Evolutionary conservation across 2,329 filamentous ascomycete genomes (phyloP).

Genomic region (Onygena corvina): DNA sequence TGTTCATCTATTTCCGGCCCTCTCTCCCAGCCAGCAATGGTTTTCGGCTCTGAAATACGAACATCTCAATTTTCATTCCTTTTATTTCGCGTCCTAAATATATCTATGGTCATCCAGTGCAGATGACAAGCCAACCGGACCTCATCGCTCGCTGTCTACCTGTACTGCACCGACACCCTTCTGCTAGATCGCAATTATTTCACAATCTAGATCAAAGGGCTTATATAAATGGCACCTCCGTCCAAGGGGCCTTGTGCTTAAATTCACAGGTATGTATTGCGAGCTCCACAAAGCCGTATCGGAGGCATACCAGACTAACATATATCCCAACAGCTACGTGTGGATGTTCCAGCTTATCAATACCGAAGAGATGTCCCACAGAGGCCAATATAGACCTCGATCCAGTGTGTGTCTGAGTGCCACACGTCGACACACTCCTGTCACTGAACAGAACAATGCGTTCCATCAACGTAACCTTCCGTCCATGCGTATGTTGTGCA

Average conservation of each 20-base stretch:
- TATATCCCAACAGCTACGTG: background rate
- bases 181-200: background rate
- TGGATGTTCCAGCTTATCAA: background rate
- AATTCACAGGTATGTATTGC: background rate
- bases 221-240: background rate
- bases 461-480: background rate
- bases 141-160: background rate
- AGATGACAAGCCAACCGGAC: background rate
- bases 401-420: background rate
- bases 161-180: background rate
- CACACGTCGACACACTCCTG: background rate
- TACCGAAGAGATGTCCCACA: background rate
- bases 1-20: constrained; percentile 5
- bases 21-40: constrained; percentile 9
- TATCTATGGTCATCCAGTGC: constrained; percentile 6
- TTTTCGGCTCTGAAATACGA: constrained; percentile 8
- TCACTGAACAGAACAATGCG: background rate
- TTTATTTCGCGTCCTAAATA: background rate
- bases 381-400: background rate
- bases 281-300: too few species aligned
- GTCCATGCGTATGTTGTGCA: background rate
- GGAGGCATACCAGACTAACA: background rate
- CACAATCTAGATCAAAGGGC: background rate
- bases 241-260: background rate
- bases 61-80: constrained; percentile 3